Evolutionary conservation across 345 rosid genomes (phyloP).

Genomic region (Raphanus sativus): DNA sequence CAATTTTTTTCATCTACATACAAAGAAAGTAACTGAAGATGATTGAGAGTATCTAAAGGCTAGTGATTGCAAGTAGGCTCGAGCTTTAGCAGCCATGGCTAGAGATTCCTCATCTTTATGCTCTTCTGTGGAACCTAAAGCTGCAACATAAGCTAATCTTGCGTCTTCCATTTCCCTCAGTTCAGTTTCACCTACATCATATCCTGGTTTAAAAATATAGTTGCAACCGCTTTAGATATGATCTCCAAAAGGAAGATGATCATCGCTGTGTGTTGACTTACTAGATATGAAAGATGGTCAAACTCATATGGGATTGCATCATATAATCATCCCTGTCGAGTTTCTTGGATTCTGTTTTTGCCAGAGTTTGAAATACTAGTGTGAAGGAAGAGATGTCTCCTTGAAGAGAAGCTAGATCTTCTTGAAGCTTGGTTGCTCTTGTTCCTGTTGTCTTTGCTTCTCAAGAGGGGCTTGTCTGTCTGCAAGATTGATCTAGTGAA

Average conservation of each 20-base stretch:
- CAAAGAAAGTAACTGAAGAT: neutral
- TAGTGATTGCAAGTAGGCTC: constrained; percentile 66
- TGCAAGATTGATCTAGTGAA: constrained; percentile 77
- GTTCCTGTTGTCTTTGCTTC: constrained; percentile 66
- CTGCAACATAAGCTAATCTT: constrained; percentile 63
- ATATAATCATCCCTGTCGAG: constrained; percentile 45
- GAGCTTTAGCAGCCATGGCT: constrained; percentile 67
- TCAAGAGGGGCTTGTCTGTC: constrained; percentile 94
- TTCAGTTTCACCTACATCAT: constrained; percentile 42
- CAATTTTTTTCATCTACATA: constrained; percentile 1
- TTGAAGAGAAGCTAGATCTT: neutral
- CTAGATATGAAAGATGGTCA: constrained; percentile 58
- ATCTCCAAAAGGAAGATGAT: neutral
- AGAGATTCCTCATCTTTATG: constrained; percentile 73
- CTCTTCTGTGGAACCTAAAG: constrained; percentile 62
- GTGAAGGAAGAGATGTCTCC: constrained; percentile 49
- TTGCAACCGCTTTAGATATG: constrained; percentile 14
- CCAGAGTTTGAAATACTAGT: constrained; percentile 60
- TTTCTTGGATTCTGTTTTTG: constrained; percentile 41
- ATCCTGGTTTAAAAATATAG: constrained; percentile 44
- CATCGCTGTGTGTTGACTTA: constrained; percentile 41
- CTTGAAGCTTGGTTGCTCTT: constrained; percentile 31
- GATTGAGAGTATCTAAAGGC: constrained; percentile 43
- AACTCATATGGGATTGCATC: constrained; percentile 53
- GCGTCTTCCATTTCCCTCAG: constrained; percentile 68